Evolutionary conservation across 2,329 filamentous ascomycete genomes (phyloP).

Genomic region (Aspergillus pseudotamarii): DNA sequence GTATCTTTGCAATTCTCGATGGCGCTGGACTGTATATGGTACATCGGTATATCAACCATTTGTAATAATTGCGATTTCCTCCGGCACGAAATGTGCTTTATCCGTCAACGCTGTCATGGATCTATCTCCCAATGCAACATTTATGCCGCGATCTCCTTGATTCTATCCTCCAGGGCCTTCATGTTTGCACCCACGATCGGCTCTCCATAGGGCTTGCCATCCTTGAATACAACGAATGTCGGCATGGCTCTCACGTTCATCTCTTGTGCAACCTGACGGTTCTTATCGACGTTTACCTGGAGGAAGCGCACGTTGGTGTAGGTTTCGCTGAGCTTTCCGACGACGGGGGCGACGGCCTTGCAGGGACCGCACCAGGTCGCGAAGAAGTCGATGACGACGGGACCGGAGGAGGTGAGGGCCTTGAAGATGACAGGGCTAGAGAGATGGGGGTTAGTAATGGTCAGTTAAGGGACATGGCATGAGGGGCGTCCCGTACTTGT

Average conservation of each 20-base stretch:
- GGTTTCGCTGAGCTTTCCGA: slow-evolving; percentile 54
- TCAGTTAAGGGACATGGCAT: too few species aligned
- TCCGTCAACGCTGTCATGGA: too few species aligned
- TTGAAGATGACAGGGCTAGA: slow-evolving; percentile 61
- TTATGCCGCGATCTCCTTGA: slow-evolving; percentile 23
- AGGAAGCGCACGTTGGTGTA: slow-evolving; percentile 55
- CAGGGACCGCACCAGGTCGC: slow-evolving; percentile 62
- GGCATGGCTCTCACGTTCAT: slow-evolving; percentile 54
- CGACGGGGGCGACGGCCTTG: slow-evolving; percentile 56
- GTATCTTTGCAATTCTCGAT: not conserved
- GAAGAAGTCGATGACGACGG: slow-evolving; percentile 59
- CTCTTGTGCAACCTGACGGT: slow-evolving; percentile 53
- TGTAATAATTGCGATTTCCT: not conserved
- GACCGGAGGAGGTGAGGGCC: slow-evolving; percentile 50
- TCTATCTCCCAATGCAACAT: not conserved
- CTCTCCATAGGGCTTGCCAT: slow-evolving; percentile 36
- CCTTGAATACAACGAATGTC: slow-evolving; percentile 45
- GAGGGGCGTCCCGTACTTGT: slow-evolving; percentile 31
- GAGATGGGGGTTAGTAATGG: not conserved
- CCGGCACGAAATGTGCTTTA: not conserved
- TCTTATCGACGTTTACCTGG: slow-evolving; percentile 59
- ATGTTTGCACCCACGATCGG: slow-evolving; percentile 33
- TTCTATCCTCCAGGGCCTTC: slow-evolving; percentile 30
- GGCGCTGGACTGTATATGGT: not conserved
- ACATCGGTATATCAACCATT: not conserved